Base-by-base conservation (phyloP, 73 alveolate genomes). In the Symbiodinium natans region DNA sequence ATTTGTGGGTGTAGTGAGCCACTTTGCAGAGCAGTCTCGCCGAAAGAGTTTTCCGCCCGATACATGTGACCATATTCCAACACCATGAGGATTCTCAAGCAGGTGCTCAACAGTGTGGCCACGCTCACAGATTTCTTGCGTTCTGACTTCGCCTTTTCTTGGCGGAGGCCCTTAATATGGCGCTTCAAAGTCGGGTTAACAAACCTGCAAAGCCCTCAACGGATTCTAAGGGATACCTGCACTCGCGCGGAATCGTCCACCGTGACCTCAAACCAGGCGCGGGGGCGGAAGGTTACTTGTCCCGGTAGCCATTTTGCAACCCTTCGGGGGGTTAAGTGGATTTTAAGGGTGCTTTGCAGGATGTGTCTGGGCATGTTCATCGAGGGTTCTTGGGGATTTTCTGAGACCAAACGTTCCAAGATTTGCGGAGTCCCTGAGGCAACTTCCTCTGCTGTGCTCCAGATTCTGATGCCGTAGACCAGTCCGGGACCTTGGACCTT, bases 391-490 rank as follows among this genome's bases (percentile, higher is more conserved):
- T 48, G 23, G 8, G 63, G 63, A 48, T 48, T 48, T 17, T 17
- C 17, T 8, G 8, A 48, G 63, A 10, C 17, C 23, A 17, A 48
- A 48, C 23, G 23, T 17, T 17, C 63, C 8, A 48, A 48, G 63
- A 8, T 17, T 48, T 8, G 63, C 17, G 63, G 23, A 48, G 17
- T 17, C 63, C 63, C 17, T n/a, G 73, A 90, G 97, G 98, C 92
- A 92, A 92, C 83, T 92, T 92, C 63, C 92, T 92, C 17, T 92
- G 98, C 98, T 74, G 92, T 36, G 98, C 98, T 34, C 92, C 92
- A 40, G 98, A 92, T 38, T 75, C 92, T 43, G 82, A 42, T 83
- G 82, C 98, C 25, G 46, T 46, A 34, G 98, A 92, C 39, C 82
- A 92, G 82, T 41, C 98, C 74, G 43, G 82, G 38, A 41, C 68